Conservation (phyloP, 2,329 filamentous ascomycete genomes). For the Ceratocystis cubensis region DNA sequence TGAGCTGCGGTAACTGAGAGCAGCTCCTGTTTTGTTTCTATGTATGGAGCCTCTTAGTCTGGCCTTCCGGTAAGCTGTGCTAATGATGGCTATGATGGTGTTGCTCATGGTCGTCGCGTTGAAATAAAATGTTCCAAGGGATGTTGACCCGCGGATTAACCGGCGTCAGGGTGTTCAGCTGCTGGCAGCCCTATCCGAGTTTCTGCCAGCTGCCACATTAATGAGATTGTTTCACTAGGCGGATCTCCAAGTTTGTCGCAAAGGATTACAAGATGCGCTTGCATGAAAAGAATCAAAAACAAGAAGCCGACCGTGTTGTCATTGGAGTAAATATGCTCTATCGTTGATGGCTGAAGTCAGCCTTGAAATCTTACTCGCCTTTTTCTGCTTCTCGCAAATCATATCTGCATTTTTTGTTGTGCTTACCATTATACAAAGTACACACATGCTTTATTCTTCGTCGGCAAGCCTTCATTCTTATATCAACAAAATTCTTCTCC, state of each 20-base stretch:
- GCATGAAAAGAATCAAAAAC: not conserved
- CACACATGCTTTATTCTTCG: not conserved
- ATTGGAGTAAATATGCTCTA: not conserved
- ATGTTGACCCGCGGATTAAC: slow-evolving; percentile 1
- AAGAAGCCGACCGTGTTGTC: not conserved
- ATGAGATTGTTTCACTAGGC: not conserved
- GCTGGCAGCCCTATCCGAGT: not conserved
- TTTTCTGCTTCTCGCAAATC: not conserved
- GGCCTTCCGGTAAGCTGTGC: not conserved
- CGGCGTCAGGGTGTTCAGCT: not conserved
- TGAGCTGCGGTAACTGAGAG: not conserved
- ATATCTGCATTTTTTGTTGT: not conserved
- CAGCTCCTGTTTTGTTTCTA: not conserved
- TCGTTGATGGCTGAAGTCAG: not conserved
- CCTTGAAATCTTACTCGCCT: not conserved
- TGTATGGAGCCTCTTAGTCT: not conserved
- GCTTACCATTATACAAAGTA: not conserved
- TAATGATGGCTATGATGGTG: not conserved
- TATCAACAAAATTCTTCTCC: not conserved
- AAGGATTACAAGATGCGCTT: slow-evolving; percentile 1
- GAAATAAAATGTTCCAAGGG: not conserved
- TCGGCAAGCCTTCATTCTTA: not conserved
- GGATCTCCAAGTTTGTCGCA: slow-evolving; percentile 1
- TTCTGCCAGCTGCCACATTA: not conserved
- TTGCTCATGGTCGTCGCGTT: not conserved